These are phyloP conservation scores for Cladophialophora chaetospira DNA, from an alignment of 2,329 filamentous ascomycete species.

Conservation along the genomic window DNA sequence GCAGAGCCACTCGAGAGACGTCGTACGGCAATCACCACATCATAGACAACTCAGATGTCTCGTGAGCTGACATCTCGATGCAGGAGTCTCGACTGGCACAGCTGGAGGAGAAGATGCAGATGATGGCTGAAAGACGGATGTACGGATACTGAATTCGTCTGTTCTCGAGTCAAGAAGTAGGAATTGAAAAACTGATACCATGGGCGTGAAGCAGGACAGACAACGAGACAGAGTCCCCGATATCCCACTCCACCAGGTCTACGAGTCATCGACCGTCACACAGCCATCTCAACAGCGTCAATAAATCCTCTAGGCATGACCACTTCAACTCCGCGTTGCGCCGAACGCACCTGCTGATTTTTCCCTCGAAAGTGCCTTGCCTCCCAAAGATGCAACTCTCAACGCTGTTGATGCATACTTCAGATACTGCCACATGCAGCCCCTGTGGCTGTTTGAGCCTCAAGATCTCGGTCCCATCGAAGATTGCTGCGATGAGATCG, in stretches of 20 bases:
- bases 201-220: background rate
- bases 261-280: background rate
- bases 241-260: background rate
- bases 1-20: background rate
- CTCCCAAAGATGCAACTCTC: constrained; percentile 1
- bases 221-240: background rate
- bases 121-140: constrained; percentile 5
- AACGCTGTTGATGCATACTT: constrained; percentile 35
- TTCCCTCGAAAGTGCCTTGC: background rate
- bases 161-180: background rate
- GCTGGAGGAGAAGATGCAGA: constrained; percentile 13
- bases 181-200: background rate
- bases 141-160: background rate
- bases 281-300: background rate
- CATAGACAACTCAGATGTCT: background rate
- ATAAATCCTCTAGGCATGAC: constrained; percentile 4
- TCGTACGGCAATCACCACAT: background rate
- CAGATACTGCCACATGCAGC: constrained; percentile 42
- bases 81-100: constrained; percentile 13
- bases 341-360: background rate
- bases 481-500: constrained; percentile 38
- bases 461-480: constrained; percentile 38
- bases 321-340: background rate
- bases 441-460: constrained; percentile 42
- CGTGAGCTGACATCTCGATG: background rate